A percentile compares a stretch with the other conserved stretches of the same genome.
These are phyloP conservation scores for Rutstroemia sp. DNA, from an alignment of 2,329 filamentous ascomycete genomes.

Conservation along the genomic window DNA sequence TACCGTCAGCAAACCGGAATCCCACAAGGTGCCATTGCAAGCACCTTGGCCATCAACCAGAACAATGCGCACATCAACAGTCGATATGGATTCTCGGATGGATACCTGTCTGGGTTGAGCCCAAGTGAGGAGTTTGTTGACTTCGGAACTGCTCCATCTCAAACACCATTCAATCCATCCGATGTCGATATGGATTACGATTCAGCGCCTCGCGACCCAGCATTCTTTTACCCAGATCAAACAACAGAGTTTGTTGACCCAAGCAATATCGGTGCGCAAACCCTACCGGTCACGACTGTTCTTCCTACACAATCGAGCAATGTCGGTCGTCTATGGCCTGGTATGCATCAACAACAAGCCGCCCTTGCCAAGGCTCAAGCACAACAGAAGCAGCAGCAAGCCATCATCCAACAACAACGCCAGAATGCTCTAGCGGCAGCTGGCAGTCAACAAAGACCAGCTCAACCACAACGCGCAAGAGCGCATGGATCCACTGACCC, in stretches of 20 bases:
- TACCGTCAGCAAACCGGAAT: conserved; percentile 95
- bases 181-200: conserved; percentile 67
- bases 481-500: conserved; percentile 47
- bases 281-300: conserved; percentile 37
- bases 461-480: conserved; percentile 28
- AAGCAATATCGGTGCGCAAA: conserved; percentile 58
- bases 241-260: conserved; percentile 60
- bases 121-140: conserved; percentile 62
- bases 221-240: conserved; percentile 55
- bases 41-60: conserved; percentile 71
- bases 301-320: conserved; percentile 43
- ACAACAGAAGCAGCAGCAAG: conserved; percentile 60
- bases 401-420: conserved; percentile 52
- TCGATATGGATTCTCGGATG: conserved; percentile 38
- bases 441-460: conserved; percentile 36
- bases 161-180: conserved; percentile 51
- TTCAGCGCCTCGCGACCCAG: conserved; percentile 44
- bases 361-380: conserved; percentile 67
- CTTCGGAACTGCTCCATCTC: conserved; percentile 58
- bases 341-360: conserved; percentile 86
- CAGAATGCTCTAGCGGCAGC: conserved; percentile 30
- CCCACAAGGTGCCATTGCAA: conserved; percentile 74
- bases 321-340: conserved; percentile 77
- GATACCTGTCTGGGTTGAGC: conserved; percentile 43
- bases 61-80: conserved; percentile 42